These are phyloP conservation scores for Umbelopsis ramanniana DNA, from an alignment of 192 early-diverging fungal species.

Conservation along the genomic window DNA sequence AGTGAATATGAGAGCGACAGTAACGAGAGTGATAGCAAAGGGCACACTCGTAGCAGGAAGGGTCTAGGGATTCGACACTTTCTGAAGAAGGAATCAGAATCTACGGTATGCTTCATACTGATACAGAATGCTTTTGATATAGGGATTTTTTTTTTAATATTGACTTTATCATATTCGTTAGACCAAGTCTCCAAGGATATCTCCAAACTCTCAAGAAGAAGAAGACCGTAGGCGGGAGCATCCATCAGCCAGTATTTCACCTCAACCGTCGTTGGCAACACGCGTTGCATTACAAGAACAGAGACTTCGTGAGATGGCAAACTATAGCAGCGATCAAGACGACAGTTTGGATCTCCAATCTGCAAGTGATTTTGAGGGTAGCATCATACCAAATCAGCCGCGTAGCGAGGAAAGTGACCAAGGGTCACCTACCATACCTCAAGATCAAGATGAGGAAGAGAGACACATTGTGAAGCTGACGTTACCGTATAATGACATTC, in stretches of 20 bases:
- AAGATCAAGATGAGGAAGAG: too few relatives aligned
- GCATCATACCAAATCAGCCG: neutral
- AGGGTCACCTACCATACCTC: neutral
- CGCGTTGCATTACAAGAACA: conserved; percentile 14
- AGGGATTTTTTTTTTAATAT: too few relatives aligned
- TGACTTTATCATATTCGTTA: neutral
- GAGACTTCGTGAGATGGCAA: neutral
- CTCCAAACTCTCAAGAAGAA: neutral
- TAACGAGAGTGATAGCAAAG: conserved; percentile 9
- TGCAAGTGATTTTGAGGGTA: neutral
- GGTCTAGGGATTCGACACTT: neutral
- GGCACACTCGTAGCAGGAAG: neutral
- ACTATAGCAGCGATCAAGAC: conserved; percentile 4
- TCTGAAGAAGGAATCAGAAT: conserved; percentile 3
- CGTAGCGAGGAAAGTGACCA: neutral
- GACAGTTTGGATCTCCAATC: neutral
- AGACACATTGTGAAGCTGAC: neutral
- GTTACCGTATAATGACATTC: neutral
- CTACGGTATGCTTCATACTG: neutral
- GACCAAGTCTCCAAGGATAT: conserved; percentile 4
- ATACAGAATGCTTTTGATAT: neutral
- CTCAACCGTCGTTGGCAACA: neutral
- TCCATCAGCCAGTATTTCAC: neutral
- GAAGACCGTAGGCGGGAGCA: neutral
- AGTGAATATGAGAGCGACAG: conserved; percentile 9